Evolutionary conservation across 225 moss, liverwort and hornwort genomes (phyloP).

Genomic region (Rhytidiadelphus loreus): DNA sequence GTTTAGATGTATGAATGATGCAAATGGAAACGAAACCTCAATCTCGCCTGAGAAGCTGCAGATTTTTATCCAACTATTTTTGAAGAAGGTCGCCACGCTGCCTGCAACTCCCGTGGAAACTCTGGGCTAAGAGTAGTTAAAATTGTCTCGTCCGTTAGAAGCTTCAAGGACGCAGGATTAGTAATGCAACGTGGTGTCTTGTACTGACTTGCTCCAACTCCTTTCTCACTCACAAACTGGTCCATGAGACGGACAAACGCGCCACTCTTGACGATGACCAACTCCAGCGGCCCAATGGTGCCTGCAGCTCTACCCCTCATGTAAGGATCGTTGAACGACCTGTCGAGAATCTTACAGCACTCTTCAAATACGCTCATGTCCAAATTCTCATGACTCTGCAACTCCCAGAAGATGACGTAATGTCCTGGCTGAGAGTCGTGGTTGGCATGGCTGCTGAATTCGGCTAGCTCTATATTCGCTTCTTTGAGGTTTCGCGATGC

Average conservation of each 20-base stretch:
- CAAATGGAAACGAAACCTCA: not conserved
- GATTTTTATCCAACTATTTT: not conserved
- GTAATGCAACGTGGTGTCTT: constrained; percentile 9
- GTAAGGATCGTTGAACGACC: constrained; percentile 13
- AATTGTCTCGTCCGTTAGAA: not conserved
- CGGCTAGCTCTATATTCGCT: constrained; percentile 21
- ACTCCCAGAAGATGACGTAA: constrained; percentile 53
- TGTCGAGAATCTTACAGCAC: constrained; percentile 16
- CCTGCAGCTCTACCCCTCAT: constrained; percentile 7
- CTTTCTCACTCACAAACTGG: not conserved
- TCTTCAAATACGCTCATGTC: not conserved
- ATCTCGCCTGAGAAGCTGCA: not conserved
- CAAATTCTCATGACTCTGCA: not conserved
- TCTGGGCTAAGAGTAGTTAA: not conserved
- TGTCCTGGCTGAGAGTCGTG: constrained; percentile 25
- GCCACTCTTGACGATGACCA: constrained; percentile 18
- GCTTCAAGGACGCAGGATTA: not conserved
- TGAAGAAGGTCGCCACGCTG: not conserved
- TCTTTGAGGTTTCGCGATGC: not conserved
- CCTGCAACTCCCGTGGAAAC: not conserved
- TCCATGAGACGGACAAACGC: constrained; percentile 11
- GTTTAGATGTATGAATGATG: not conserved
- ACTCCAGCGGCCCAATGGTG: constrained; percentile 19
- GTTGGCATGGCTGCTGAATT: constrained; percentile 43
- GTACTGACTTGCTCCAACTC: constrained; percentile 16